Conservation (phyloP, 179 eudicot genomes). For the Nepenthes alata region DNA sequence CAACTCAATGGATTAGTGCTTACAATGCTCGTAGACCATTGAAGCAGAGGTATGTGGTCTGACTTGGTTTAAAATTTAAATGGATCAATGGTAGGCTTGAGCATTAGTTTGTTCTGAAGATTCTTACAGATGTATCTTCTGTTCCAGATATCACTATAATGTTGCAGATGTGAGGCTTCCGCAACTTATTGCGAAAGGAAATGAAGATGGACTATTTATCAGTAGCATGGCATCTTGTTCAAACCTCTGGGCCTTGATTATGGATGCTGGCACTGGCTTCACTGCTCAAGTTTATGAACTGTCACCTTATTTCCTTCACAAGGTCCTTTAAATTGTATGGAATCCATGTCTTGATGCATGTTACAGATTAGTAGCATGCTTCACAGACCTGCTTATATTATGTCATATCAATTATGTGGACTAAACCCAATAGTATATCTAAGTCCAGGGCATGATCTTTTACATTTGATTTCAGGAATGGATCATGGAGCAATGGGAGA, state of each 20-base stretch:
- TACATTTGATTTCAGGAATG: conserved; percentile 46
- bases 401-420: background rate
- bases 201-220: conserved; percentile 65
- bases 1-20: conserved; percentile 92
- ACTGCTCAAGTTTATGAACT: conserved; percentile 63
- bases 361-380: background rate
- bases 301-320: conserved; percentile 69
- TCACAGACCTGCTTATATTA: background rate
- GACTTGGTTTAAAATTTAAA: conserved; percentile 20
- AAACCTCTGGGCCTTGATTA: conserved; percentile 76
- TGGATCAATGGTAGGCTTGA: conserved; percentile 42
- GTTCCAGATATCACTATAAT: conserved; percentile 22
- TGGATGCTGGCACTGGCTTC: conserved; percentile 95
- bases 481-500: conserved; percentile 95
- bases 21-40: conserved; percentile 84
- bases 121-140: conserved; percentile 8
- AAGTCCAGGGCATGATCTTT: no score
- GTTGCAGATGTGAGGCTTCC: conserved; percentile 64
- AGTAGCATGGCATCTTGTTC: conserved; percentile 76
- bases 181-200: conserved; percentile 79
- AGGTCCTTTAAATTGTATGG: conserved; percentile 22
- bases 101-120: conserved; percentile 70
- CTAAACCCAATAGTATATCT: background rate
- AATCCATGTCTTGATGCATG: background rate
- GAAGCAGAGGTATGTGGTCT: conserved; percentile 63